Evolutionary conservation across 108 stramenopile genomes (phyloP), one percentile per base, ranked within the genome.

Genomic region (Cylindrotheca closterium): DNA sequence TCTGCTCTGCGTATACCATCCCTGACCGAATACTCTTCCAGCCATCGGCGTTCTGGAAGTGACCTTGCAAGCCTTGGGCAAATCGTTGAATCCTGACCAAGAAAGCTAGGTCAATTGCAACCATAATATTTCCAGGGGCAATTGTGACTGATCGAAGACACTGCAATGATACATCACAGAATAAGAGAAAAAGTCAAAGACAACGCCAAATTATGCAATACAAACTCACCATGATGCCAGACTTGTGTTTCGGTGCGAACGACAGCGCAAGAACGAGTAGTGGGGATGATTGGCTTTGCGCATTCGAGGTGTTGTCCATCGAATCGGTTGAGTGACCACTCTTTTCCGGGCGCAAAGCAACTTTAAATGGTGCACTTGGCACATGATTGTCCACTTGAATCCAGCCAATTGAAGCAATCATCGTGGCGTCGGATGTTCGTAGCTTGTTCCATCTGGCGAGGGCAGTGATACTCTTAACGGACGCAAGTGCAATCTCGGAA

Each of bases 371-470:
- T 31, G 87, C 73, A 62, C 75, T 85, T 0, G 91, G 86, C 10
- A 83, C 56, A 51, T 87, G 84, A 61, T 92, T 92, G 60, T 92
- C 91, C 8, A 92, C 46, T 70, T 92, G 91, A 27, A 89, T 48
- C 81, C 80, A 83, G 12, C 78, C 82, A 47, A 92, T 68, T 8
- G 79, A 74, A 0, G 86, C 21, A 12, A 71, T 55, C 46, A 69
- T 31, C 8, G 77, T 66, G 30, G 85, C 75, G 30, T 84, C 79
- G 3, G 51, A 58, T 10, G 79, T 82, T 49, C 88, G 54, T 17
- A 74, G 52, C 0, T 47, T 57, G 60, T 86, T 83, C 85, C 85
- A 89, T 31, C 67, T 71, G 1, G 81, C 81, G 7, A 73, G 30
- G 4, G 70, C 81, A 25, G 74, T 79, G n/a, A 89, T 23, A 52